phyloP scores from a whole-genome alignment of 225 moss, liverwort and hornwort genomes.

The Lunularia cruciata region DNA sequence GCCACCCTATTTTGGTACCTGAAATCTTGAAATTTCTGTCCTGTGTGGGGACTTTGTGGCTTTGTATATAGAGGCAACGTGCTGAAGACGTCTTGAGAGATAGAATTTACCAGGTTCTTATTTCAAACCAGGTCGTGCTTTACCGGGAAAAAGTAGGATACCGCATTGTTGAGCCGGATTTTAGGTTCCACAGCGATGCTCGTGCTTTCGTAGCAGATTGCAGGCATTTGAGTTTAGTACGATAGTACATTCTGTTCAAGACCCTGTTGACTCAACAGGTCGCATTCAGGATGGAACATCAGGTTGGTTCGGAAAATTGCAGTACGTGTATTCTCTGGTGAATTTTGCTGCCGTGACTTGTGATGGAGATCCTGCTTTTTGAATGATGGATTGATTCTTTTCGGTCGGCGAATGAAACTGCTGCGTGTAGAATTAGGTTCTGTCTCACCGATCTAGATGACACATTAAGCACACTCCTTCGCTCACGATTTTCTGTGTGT shows the following conservation, averaged over 20 bases:
- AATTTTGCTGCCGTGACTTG: no score
- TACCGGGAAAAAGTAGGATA: constrained; percentile 5
- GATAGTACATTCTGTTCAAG: not conserved
- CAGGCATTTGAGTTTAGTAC: not conserved
- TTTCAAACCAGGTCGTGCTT: not conserved
- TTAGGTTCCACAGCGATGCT: constrained; percentile 6
- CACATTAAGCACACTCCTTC: no score
- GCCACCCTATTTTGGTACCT: not conserved
- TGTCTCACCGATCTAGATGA: no score
- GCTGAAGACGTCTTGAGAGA: constrained; percentile 1
- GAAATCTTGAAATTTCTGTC: not conserved
- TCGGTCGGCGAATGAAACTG: no score
- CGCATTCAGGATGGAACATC: not conserved
- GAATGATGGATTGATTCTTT: no score
- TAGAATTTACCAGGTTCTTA: not conserved
- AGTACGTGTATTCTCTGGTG: not conserved
- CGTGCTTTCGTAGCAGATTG: not conserved
- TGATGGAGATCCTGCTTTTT: no score
- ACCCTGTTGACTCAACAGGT: not conserved
- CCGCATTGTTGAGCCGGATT: not conserved
- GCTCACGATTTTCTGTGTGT: no score
- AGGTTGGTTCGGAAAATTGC: not conserved
- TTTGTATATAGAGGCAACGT: constrained; percentile 11
- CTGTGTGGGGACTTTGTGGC: constrained; percentile 5
- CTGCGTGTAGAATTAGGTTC: no score